Evolutionary conservation across 2,329 filamentous ascomycete genomes (phyloP), one percentile per base, ranked within the genome.

Genomic region (Coniella lustricola): DNA sequence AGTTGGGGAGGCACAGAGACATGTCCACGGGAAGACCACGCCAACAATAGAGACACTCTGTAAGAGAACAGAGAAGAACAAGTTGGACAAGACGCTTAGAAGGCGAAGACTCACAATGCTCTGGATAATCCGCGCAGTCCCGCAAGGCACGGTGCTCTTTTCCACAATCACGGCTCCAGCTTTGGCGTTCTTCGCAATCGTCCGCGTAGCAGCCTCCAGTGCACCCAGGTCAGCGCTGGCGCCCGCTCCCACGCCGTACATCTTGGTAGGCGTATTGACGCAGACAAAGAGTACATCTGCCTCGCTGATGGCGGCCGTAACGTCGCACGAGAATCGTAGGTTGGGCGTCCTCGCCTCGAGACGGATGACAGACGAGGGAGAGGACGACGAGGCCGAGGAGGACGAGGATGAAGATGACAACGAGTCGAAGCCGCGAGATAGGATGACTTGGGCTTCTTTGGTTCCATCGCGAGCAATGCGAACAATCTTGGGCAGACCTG

Each of bases 261-360:
- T 70, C 60, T 82, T 83, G 3, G 80, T 83, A 1, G 79, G 79
- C 0, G 80, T 84, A 55, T 82, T 81, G 54, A 84, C 80, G n/a
- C 76, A 73, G 38, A 83, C 70, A 55, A 84, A 74, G 51, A 84
- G 69, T 39, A 83, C 66, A 54, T 83, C 77, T 2, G 80, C 78
- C 36, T 72, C 68, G 4, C 65, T 59, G 39, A 83, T 75, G n/a
- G 65, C 65, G 33, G 59, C 62, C 8, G 69, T 66, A 12, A 79
- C 67, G 41, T 79, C 67, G 17, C 72, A 77, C 0, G 79, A 77
- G 63, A 84, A 84, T 58, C 75, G 69, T 10, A 83, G 64, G 57
- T 82, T 84, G 3, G 73, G 70, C 9, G 59, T 53, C n/a, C 72
- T 70, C 4, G 61, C 62, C 13, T 60, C 55, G 12, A 63, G 37